Conservation (phyloP, 2,329 filamentous ascomycete species). For the Venturia aucupariae region DNA sequence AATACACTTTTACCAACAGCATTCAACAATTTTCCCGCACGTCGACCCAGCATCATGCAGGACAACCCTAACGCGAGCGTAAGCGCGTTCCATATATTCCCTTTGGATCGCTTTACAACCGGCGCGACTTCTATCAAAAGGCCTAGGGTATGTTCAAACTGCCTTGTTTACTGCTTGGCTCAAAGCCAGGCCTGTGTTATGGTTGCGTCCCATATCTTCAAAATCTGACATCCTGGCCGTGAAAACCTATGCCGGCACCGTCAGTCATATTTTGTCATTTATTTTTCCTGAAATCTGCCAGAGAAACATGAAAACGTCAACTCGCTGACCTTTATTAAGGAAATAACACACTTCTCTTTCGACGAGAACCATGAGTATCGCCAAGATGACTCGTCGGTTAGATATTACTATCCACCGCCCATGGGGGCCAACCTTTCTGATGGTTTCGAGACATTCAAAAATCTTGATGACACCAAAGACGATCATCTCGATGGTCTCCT, state of each 20-base stretch:
- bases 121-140: conserved; percentile 8
- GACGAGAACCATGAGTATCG: conserved; percentile 71
- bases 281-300: neutral
- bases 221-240: neutral
- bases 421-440: conserved; percentile 64
- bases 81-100: neutral
- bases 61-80: neutral
- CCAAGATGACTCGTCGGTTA: conserved; percentile 68
- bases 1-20: neutral
- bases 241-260: neutral
- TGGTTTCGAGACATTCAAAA: conserved; percentile 74
- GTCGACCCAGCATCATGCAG: neutral
- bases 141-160: neutral
- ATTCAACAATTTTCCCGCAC: neutral
- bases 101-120: neutral
- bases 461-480: conserved; percentile 72
- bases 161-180: neutral
- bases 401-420: conserved; percentile 76
- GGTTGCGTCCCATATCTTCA: too few species aligned
- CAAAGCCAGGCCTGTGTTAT: neutral
- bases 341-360: conserved; percentile 90
- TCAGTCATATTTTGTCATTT: neutral
- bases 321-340: conserved; percentile 38
- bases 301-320: neutral
- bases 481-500: conserved; percentile 82